A percentile compares a stretch with the other conserved stretches of the same genome.
These are phyloP conservation scores for Primulina tabacum DNA, from an alignment of 257 asterid genomes.

Conservation along the genomic window DNA sequence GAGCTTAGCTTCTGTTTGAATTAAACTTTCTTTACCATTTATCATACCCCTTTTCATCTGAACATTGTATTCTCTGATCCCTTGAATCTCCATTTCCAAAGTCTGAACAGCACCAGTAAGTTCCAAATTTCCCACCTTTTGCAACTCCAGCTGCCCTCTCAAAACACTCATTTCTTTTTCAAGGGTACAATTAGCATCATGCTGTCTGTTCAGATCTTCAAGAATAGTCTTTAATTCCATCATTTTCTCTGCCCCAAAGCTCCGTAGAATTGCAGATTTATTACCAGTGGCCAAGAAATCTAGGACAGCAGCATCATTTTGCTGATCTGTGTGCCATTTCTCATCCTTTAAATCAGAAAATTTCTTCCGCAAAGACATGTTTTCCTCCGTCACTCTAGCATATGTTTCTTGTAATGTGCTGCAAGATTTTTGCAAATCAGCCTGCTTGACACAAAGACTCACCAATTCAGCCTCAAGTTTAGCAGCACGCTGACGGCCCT, in stretches of 20 bases:
- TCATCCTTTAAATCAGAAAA: slow-evolving; percentile 34
- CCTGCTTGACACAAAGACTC: slow-evolving; percentile 29
- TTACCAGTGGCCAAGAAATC: slow-evolving; percentile 35
- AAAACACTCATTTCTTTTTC: slow-evolving; percentile 31
- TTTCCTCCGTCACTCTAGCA: slow-evolving; percentile 35
- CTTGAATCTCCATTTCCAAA: slow-evolving; percentile 38
- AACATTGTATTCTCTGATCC: slow-evolving; percentile 29
- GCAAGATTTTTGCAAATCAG: slow-evolving; percentile 35
- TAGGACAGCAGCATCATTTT: slow-evolving; percentile 35
- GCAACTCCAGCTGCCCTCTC: slow-evolving; percentile 35
- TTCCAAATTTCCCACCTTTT: slow-evolving; percentile 34
- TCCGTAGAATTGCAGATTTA: slow-evolving; percentile 32
- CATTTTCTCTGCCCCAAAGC: slow-evolving; percentile 33
- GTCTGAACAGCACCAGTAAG: slow-evolving; percentile 35
- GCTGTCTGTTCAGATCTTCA: slow-evolving; percentile 30
- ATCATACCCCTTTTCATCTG: slow-evolving; percentile 31
- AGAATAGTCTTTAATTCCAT: slow-evolving; percentile 28
- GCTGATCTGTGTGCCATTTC: slow-evolving; percentile 36
- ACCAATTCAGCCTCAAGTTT: slow-evolving; percentile 35
- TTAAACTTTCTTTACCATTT: slow-evolving; percentile 27
- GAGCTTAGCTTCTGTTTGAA: slow-evolving; percentile 33
- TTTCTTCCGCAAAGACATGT: slow-evolving; percentile 35
- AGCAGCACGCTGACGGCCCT: slow-evolving; percentile 25
- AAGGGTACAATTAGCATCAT: slow-evolving; percentile 27
- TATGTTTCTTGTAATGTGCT: slow-evolving; percentile 33